phyloP scores from a whole-genome alignment of 805 yeast species.

The Millerozyma acaciae region DNA sequence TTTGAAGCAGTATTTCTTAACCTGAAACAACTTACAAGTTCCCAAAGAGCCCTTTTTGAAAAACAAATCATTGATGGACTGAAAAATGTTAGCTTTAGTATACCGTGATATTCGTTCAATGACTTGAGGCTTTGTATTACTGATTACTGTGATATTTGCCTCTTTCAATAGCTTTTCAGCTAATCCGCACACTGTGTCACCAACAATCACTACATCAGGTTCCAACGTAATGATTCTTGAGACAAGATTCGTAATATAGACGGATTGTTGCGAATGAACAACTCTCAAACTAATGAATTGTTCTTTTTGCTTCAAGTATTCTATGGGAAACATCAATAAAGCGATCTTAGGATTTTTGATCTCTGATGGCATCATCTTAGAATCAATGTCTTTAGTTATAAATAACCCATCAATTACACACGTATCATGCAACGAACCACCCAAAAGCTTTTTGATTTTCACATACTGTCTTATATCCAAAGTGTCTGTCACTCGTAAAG shows the following conservation, averaged over 20 bases:
- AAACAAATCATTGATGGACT: constrained; percentile 81
- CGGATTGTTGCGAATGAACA: constrained; percentile 81
- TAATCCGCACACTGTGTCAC: constrained; percentile 75
- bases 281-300: constrained; percentile 80
- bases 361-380: constrained; percentile 67
- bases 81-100: constrained; percentile 80
- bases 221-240: constrained; percentile 69
- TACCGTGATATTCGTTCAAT: constrained; percentile 73
- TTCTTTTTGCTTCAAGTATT: constrained; percentile 72
- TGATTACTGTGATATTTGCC: constrained; percentile 77
- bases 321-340: constrained; percentile 83
- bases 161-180: constrained; percentile 71
- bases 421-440: constrained; percentile 64
- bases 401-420: constrained; percentile 71
- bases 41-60: constrained; percentile 62
- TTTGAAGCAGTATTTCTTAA: constrained; percentile 57
- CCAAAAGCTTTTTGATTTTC: constrained; percentile 79
- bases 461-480: constrained; percentile 86
- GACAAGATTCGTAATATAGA: constrained; percentile 76
- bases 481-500: constrained; percentile 64
- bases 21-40: constrained; percentile 66
- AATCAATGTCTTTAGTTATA: constrained; percentile 78
- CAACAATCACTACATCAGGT: constrained; percentile 77
- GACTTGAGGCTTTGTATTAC: constrained; percentile 76
- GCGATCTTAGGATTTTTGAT: constrained; percentile 72